A percentile compares a stretch with the other conserved stretches of the same genome.
Conservation (phyloP, 2,329 filamentous ascomycete genomes). For the Pseudogymnoascus sp. region DNA sequence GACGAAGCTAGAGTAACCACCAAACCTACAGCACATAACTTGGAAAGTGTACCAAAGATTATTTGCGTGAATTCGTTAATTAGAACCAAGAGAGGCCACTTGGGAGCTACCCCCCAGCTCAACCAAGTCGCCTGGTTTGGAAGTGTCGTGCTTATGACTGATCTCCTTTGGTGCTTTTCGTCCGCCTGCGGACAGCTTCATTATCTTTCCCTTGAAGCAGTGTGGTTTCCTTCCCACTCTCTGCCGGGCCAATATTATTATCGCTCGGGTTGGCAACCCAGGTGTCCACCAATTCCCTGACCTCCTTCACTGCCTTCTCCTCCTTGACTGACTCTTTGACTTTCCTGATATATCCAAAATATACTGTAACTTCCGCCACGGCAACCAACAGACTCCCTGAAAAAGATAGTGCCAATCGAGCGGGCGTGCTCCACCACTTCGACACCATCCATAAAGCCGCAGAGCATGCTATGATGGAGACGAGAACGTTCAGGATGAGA, state of each 20-base stretch:
- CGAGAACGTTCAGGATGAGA: constrained; percentile 80
- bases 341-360: constrained; percentile 65
- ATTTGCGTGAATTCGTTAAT: not conserved
- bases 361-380: constrained; percentile 69
- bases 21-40: not conserved
- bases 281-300: constrained; percentile 60
- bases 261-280: constrained; percentile 43
- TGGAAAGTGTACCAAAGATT: not conserved
- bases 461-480: constrained; percentile 74
- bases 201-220: not conserved
- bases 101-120: not conserved
- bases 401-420: constrained; percentile 62
- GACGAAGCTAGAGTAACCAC: not conserved
- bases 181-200: not conserved
- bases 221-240: not conserved
- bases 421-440: constrained; percentile 65
- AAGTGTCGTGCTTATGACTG: constrained; percentile 1
- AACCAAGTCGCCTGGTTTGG: not conserved
- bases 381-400: constrained; percentile 61
- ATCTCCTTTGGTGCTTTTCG: not conserved
- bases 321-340: constrained; percentile 59
- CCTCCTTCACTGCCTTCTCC: constrained; percentile 52
- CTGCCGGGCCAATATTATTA: not conserved
- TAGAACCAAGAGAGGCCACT: not conserved
- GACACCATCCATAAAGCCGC: constrained; percentile 71